Conservation (phyloP, 305 asterid genomes). For the Stenogyne calaminthoides region DNA sequence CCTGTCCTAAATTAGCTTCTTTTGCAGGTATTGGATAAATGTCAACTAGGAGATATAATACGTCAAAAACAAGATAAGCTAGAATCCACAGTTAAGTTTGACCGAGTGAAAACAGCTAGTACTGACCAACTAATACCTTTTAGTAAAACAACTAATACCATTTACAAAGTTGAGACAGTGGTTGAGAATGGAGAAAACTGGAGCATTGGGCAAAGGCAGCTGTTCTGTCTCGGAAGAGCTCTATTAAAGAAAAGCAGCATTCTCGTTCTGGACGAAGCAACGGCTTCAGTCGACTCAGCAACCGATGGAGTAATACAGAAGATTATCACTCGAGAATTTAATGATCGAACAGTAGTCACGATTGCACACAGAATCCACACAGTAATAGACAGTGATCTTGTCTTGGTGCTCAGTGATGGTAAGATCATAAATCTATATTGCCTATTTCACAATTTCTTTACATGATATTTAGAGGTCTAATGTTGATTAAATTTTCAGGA, state of each 20-base stretch:
- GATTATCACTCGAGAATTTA: slow-evolving; percentile 68
- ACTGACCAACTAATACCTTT: too few relatives aligned
- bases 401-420: slow-evolving; percentile 96
- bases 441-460: not conserved
- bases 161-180: slow-evolving; percentile 44
- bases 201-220: slow-evolving; percentile 97
- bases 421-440: slow-evolving; percentile 26
- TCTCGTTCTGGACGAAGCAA: slow-evolving; percentile 96
- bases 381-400: slow-evolving; percentile 87
- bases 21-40: slow-evolving; percentile 84
- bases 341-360: slow-evolving; percentile 80
- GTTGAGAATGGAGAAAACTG: slow-evolving; percentile 97
- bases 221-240: slow-evolving; percentile 95
- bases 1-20: slow-evolving; percentile 23
- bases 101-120: too few relatives aligned
- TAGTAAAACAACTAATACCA: too few relatives aligned
- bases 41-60: slow-evolving; percentile 78
- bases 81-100: slow-evolving; percentile 57
- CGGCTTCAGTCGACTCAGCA: slow-evolving; percentile 95
- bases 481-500: slow-evolving; percentile 49
- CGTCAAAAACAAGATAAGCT: slow-evolving; percentile 77
- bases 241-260: slow-evolving; percentile 86
- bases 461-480: not conserved
- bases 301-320: slow-evolving; percentile 89
- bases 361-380: slow-evolving; percentile 99